These are phyloP conservation scores for Ustilago trichophora DNA, from an alignment of 1,284 basidiomycete species.

Conservation along the genomic window DNA sequence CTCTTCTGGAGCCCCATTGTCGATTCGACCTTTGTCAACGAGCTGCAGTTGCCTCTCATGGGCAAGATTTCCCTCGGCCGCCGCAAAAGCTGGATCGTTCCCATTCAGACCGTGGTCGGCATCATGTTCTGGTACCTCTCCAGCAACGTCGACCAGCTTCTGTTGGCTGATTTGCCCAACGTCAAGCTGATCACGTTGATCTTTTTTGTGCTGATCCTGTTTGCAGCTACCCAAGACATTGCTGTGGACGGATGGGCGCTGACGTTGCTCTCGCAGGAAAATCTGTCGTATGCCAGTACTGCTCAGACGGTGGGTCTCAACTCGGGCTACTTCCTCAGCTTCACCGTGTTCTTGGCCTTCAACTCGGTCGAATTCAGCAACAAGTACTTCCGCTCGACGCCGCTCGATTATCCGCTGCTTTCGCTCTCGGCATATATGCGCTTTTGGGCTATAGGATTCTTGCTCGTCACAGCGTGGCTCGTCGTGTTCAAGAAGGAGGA, in stretches of 20 bases:
- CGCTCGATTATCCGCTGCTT: conserved; percentile 80
- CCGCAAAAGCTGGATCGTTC: conserved; percentile 98
- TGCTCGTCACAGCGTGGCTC: conserved; percentile 85
- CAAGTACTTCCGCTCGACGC: conserved; percentile 75
- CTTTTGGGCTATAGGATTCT: conserved; percentile 85
- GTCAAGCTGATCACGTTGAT: conserved; percentile 82
- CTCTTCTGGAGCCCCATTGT: conserved; percentile 97
- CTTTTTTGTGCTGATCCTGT: conserved; percentile 86
- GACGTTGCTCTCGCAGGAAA: conserved; percentile 92
- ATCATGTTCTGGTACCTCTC: conserved; percentile 88
- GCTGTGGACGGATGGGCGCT: conserved; percentile 99
- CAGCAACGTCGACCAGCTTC: conserved; percentile 78
- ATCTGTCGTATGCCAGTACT: conserved; percentile 94
- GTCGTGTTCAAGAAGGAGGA: conserved; percentile 89
- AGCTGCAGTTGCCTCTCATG: conserved; percentile 60
- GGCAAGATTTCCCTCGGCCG: conserved; percentile 75
- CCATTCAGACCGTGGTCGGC: conserved; percentile 92
- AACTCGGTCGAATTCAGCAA: conserved; percentile 89
- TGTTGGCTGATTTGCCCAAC: conserved; percentile 82
- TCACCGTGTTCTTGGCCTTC: conserved; percentile 96
- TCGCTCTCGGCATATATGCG: conserved; percentile 83
- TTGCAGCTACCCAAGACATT: conserved; percentile 99
- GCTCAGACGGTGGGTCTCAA: conserved; percentile 98
- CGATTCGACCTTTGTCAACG: conserved; percentile 84
- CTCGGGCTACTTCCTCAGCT: conserved; percentile 93